Evolutionary conservation across 768 basidiomycete genomes (phyloP), one percentile per base, ranked within the genome.

Genomic region (Wakefieldia striispora): DNA sequence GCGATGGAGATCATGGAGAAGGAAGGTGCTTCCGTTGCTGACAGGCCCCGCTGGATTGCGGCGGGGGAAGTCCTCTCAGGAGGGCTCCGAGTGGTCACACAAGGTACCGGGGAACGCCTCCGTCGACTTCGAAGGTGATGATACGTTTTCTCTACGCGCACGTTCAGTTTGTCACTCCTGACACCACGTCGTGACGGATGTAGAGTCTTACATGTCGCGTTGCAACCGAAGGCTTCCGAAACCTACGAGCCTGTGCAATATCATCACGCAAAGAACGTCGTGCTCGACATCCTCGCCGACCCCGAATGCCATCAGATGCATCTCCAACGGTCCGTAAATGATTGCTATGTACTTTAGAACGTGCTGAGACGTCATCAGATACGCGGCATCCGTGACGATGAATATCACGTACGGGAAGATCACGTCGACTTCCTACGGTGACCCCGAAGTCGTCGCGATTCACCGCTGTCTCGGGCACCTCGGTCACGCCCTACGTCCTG

Each of bases 1-100:
- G 74, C 70, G 1, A 50, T 65, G 21, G 73, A 75, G 11, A 70
- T 75, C 40, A 64, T 75, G 66, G 67, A 70, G 48, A 75, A 72
- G 46, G 65, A 72, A 35, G 71, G 72, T 0, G 62, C 59, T 0
- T 55, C 61, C n/a, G 49, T 70, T 2, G 61, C 57, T 0, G 74
- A 73, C 47, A 53, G 74, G 4, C 74, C 74, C 5, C 65, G 67
- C 19, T 56, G 45, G 3, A 59, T 75, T 23, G 65, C 74, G 6
- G 70, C 62, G 3, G 64, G 51, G 12, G 72, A 74, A 27, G 57
- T 63, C 1, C 52, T 73, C 6, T 70, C 67, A 0, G 67, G 66
- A 1, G 66, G 66, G 2, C 62, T 72, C 69, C 59, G 70, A 4
- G 48, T 69, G 0, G 24, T 75, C 6, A 35, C 61, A 6, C 43